Percentiles rank a stretch among this genome's conserved stretches.
phyloP scores from a whole-genome alignment of 352 stramenopile genomes.

The Globisporangium solare region DNA sequence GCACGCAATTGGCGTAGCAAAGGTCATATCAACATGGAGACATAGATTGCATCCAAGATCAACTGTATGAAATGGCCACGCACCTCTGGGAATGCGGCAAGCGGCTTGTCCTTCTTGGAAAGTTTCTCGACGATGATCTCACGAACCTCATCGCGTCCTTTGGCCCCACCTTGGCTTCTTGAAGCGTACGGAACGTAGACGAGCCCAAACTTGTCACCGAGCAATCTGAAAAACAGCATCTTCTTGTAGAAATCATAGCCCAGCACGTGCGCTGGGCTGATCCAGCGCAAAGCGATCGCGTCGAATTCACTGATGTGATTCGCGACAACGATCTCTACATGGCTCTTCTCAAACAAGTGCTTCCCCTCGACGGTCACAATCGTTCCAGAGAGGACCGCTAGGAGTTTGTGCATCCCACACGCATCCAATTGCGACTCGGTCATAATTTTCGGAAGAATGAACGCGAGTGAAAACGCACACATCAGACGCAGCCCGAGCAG shows the following conservation, averaged over 20 bases:
- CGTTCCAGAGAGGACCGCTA: conserved; percentile 42
- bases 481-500: conserved; percentile 37
- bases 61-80: neutral
- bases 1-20: neutral
- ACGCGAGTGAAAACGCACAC: conserved; percentile 33
- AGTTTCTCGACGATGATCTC: conserved; percentile 66
- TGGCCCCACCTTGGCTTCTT: conserved; percentile 41
- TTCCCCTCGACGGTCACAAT: conserved; percentile 34
- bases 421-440: conserved; percentile 44
- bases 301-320: conserved; percentile 82
- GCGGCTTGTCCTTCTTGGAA: conserved; percentile 36
- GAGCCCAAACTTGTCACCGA: conserved; percentile 55
- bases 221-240: conserved; percentile 62
- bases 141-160: conserved; percentile 45
- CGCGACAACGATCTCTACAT: conserved; percentile 45
- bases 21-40: neutral
- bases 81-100: conserved; percentile 61
- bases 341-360: conserved; percentile 25
- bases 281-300: conserved; percentile 35
- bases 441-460: conserved; percentile 38
- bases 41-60: conserved; percentile 4
- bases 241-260: conserved; percentile 86
- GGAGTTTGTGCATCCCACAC: conserved; percentile 31
- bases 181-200: conserved; percentile 72
- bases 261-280: conserved; percentile 51